Base-by-base conservation (phyloP, 495 filamentous ascomycete species). In the Penicillium desertorum region DNA sequence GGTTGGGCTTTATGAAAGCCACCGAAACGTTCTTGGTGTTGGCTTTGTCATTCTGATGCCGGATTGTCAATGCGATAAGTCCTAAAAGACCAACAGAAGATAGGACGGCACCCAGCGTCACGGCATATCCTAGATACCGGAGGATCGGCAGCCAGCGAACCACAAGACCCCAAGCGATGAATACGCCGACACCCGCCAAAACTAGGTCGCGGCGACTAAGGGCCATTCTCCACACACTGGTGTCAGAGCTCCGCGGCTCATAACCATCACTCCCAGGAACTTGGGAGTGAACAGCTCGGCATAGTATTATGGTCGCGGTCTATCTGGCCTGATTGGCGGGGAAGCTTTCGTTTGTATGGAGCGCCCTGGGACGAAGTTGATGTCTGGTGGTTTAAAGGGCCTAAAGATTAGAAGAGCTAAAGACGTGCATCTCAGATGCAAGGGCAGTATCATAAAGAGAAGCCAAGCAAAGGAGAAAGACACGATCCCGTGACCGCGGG, bases 151-250 rank as follows among this genome's bases (percentile, higher is more conserved):
- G 74, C 87, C 89, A 94, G 74, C 86, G 83, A 58, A 90, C 84
- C 32, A 85, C 81, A 67, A 89, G 85, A 20, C 88, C 90, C 92
- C 92, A 97, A 60, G 90, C 83, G 62, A 97, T 80, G 71, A 96
- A 96, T 61, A 71, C 81, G 68, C 80, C 83, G 62, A 89, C 72
- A 65, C 81, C 82, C 62, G 87, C 84, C 63, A 91, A 64, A 67
- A 85, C 77, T 66, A 91, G 77, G 81, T 94, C 81, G 80, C 86
- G 85, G 76, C 82, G 81, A 71, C 80, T 84, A 79, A 93, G 83
- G 81, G 82, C 84, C 89, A 94, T 96, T 76, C 66, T 79, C 74
- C 75, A 68, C 70, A 51, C 46, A 62, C 44, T 58, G 34, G 58
- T 45, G 55, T 57, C 23, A 52, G 54, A 59, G 51, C 56, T 62